Base-by-base conservation (phyloP, 805 yeast genomes). In the Sugiyamaella smithiae region DNA sequence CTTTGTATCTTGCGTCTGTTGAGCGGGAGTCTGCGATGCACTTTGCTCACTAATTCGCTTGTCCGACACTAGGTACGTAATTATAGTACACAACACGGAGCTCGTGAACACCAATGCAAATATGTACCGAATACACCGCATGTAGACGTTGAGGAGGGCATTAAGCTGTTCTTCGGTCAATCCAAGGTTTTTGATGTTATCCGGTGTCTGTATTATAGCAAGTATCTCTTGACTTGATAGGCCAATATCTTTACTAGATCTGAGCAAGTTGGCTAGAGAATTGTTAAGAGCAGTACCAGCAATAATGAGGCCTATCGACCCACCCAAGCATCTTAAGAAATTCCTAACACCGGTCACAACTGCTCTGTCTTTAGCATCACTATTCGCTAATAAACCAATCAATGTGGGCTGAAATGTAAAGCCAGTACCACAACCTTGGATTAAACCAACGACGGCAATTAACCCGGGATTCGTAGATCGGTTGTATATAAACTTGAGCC, bases 261-360 rank as follows among this genome's bases (percentile, higher is more conserved):
- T 16, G 8, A 41, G 23, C 7, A 26, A 12, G 12, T 25, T 24
- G 5, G 44, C 19, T n/a, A 41, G n/a, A 6, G 44, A 28, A 35
- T 58, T 58, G 29, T 56, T 51, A 9, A 20, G 68, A 60, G 54
- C 23, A 6, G 62, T 48, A 1, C 54, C 48, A 14, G 58, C 49
- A 7, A 76, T 62, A 0, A 84, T 82, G 31, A 80, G 66, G 0
- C 85, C 85, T 23, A 78, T 65, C 1, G 84, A 73, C n/a, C 83
- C 83, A 12, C 85, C 86, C 49, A 81, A 72, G 2, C 81, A 75
- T 47, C 85, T 66, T 41, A 77, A 56, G 20, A 78, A 78, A 56
- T 79, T 80, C 59, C 85, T 68, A 1, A 81, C 69, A 2, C 82
- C 71, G 7, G 80, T 78, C 11, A 78, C 78, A 11, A 80, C 80